A percentile compares a stretch with the other conserved stretches of the same genome.
Conservation (phyloP, 2,329 filamentous ascomycete species). For the Amphichorda felina region DNA sequence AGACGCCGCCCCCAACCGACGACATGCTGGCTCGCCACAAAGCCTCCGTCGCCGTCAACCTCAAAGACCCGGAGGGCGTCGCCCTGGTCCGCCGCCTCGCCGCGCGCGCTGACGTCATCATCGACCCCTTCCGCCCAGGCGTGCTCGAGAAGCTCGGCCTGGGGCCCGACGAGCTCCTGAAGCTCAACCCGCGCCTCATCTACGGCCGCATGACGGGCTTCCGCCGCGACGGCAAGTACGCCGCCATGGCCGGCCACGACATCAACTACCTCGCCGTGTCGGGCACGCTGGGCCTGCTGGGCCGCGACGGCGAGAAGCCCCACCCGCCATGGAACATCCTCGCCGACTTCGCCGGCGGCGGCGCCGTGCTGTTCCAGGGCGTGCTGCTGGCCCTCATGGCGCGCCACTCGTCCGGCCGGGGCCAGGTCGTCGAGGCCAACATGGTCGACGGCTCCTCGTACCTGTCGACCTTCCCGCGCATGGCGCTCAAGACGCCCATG, state of each 20-base stretch:
- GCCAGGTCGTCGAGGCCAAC: slow-evolving; percentile 88
- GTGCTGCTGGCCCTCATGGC: slow-evolving; percentile 69
- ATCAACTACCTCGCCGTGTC: slow-evolving; percentile 93
- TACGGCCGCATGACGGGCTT: slow-evolving; percentile 86
- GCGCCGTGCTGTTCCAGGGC: slow-evolving; percentile 69
- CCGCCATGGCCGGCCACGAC: slow-evolving; percentile 83
- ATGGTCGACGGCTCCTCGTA: slow-evolving; percentile 90
- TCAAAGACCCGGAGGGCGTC: slow-evolving; percentile 55
- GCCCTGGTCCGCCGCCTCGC: slow-evolving; percentile 53
- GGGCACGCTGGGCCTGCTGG: slow-evolving; percentile 67
- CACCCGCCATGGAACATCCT: slow-evolving; percentile 75
- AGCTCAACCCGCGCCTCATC: slow-evolving; percentile 62
- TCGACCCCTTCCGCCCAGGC: slow-evolving; percentile 88
- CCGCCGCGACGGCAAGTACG: slow-evolving; percentile 74
- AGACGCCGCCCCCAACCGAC: slow-evolving; percentile 29
- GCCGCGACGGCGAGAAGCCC: slow-evolving; percentile 56
- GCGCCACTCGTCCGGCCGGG: slow-evolving; percentile 49
- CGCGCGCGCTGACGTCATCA: slow-evolving; percentile 70
- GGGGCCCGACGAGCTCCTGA: slow-evolving; percentile 55
- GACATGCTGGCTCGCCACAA: slow-evolving; percentile 78
- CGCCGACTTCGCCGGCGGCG: slow-evolving; percentile 85
- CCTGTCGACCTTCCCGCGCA: slow-evolving; percentile 64
- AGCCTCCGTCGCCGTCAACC: slow-evolving; percentile 64
- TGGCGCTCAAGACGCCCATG: slow-evolving; percentile 49
- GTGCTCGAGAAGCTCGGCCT: slow-evolving; percentile 79